Conservation (phyloP, 2,329 filamentous ascomycete genomes). For the Cordyceps cicadae region DNA sequence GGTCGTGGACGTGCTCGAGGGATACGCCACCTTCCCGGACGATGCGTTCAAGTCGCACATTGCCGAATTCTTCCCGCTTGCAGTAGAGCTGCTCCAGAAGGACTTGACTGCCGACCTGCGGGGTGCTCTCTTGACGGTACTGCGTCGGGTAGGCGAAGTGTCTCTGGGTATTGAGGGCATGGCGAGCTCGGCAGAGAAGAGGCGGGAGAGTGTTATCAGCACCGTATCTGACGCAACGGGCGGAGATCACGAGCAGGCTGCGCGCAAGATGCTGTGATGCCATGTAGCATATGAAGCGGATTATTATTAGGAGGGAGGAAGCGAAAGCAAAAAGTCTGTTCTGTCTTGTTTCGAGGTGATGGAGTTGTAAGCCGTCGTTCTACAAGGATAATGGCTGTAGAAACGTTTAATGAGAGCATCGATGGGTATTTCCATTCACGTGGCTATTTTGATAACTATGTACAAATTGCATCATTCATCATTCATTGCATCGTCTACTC, state of each 20-base stretch:
- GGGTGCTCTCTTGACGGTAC: constrained; percentile 64
- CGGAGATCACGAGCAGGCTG: constrained; percentile 8
- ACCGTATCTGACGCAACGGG: constrained; percentile 18
- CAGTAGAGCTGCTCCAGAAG: constrained; percentile 71
- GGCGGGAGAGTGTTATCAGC: constrained; percentile 35
- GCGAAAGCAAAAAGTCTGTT: not conserved
- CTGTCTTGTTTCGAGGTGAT: not conserved
- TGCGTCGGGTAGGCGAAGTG: constrained; percentile 77
- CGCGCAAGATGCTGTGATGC: constrained; percentile 9
- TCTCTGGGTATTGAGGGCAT: constrained; percentile 49
- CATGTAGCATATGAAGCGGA: not conserved
- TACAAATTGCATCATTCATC: not conserved
- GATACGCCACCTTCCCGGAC: constrained; percentile 75
- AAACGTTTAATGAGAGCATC: not conserved
- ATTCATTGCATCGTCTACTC: not conserved
- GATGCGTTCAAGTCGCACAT: constrained; percentile 75
- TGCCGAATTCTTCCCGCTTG: constrained; percentile 75
- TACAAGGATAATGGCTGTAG: not conserved
- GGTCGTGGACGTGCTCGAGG: constrained; percentile 92
- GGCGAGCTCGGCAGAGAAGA: constrained; percentile 24
- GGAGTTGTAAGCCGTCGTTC: not conserved
- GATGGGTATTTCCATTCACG: not conserved
- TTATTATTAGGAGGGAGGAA: not conserved
- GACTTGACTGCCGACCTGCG: constrained; percentile 77
- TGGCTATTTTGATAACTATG: not conserved